Conservation (phyloP, 805 yeast species). For the Starmera quercuum region DNA sequence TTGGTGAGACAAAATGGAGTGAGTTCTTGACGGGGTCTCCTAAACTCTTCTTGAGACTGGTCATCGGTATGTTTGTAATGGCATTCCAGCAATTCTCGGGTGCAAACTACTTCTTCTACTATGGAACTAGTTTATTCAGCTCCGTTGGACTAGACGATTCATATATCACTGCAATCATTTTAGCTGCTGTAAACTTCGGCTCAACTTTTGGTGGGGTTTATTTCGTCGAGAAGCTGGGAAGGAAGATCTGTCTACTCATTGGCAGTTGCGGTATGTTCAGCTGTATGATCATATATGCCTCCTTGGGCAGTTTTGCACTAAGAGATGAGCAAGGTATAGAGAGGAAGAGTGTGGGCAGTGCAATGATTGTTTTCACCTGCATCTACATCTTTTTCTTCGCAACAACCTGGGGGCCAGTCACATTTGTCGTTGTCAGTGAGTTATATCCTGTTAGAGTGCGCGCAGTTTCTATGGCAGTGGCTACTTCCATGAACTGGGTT, state of each 20-base stretch:
- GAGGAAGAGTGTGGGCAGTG: constrained; percentile 41
- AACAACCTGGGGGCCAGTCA: constrained; percentile 70
- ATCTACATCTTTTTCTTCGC: constrained; percentile 62
- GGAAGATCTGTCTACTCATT: constrained; percentile 39
- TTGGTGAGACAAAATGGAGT: constrained; percentile 46
- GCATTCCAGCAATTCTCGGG: constrained; percentile 57
- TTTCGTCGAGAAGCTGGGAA: constrained; percentile 46
- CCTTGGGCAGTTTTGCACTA: constrained; percentile 47
- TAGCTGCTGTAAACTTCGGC: constrained; percentile 49
- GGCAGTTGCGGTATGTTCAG: constrained; percentile 49
- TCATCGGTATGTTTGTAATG: constrained; percentile 54
- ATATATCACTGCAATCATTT: constrained; percentile 49
- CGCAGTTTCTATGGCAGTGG: constrained; percentile 52
- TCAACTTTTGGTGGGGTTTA: constrained; percentile 46
- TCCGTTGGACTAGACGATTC: constrained; percentile 52
- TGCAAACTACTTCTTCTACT: constrained; percentile 59
- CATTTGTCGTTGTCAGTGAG: constrained; percentile 60
- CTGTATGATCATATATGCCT: constrained; percentile 53
- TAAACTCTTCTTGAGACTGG: constrained; percentile 38
- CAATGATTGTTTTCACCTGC: constrained; percentile 60
- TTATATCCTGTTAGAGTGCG: constrained; percentile 61
- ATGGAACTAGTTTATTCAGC: constrained; percentile 54
- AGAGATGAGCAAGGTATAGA: constrained; percentile 31
- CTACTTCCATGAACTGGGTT: constrained; percentile 60
- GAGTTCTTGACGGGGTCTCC: constrained; percentile 61